Percentiles rank a stretch among this genome's conserved stretches.
Evolutionary conservation across 2,329 filamentous ascomycete species (phyloP).

Genomic region (Botryotinia narcissicola): DNA sequence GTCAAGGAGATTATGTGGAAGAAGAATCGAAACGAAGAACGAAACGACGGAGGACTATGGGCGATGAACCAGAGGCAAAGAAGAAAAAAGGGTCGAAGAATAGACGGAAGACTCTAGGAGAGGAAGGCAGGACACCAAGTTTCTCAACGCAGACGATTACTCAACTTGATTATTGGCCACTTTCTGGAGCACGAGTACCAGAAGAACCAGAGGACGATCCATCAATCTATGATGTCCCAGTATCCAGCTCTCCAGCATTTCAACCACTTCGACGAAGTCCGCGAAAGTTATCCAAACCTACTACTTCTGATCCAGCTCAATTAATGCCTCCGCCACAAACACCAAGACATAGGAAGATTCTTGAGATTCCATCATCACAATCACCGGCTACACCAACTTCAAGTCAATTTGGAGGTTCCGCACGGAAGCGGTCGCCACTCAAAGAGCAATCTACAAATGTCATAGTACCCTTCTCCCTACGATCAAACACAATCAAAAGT

Average conservation of each 20-base stretch:
- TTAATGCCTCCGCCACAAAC: conserved; percentile 34
- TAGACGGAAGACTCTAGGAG: conserved; percentile 30
- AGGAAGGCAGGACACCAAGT: conserved; percentile 23
- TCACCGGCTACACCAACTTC: conserved; percentile 38
- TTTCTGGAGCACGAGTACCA: conserved; percentile 2
- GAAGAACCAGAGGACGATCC: conserved; percentile 18
- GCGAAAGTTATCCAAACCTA: background rate
- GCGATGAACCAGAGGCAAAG: conserved; percentile 2
- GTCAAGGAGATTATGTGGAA: conserved; percentile 25
- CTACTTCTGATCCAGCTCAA: conserved; percentile 7
- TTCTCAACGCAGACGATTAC: conserved; percentile 36
- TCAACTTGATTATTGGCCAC: conserved; percentile 32
- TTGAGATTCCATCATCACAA: conserved; percentile 38
- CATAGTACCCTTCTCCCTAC: conserved; percentile 30
- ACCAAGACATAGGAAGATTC: conserved; percentile 26
- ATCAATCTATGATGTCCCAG: conserved; percentile 29
- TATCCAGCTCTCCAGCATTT: conserved; percentile 21
- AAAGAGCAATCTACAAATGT: conserved; percentile 31
- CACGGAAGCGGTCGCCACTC: conserved; percentile 25
- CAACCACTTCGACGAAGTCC: conserved; percentile 15
- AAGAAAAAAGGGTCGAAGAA: conserved; percentile 19
- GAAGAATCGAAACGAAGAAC: conserved; percentile 25
- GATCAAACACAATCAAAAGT: conserved; percentile 20
- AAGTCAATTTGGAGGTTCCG: conserved; percentile 26
- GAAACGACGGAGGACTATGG: conserved; percentile 30